Percentiles rank a stretch among this genome's conserved stretches.
phyloP scores from a whole-genome alignment of 768 basidiomycete species.

The Daedaleopsis nitida region DNA sequence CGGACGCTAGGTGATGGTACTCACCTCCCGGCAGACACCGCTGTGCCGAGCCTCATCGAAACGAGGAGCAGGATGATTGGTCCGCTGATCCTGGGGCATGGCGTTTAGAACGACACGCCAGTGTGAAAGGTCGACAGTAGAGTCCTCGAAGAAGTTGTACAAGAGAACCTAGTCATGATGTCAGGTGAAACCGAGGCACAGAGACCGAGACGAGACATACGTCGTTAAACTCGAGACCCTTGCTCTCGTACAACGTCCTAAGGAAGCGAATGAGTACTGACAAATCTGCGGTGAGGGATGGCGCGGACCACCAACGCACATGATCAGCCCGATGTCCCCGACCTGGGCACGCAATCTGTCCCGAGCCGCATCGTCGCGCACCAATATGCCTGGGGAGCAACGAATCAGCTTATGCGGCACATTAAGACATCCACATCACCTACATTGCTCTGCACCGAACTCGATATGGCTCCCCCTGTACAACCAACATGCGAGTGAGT shows the following conservation, averaged over 20 bases:
- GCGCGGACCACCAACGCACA: too few species aligned
- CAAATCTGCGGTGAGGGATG: too few species aligned
- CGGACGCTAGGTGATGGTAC: slow-evolving; percentile 28
- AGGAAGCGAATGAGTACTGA: too few species aligned
- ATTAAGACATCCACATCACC: too few species aligned
- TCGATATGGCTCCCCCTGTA: slow-evolving; percentile 52
- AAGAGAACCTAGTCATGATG: slow-evolving; percentile 55
- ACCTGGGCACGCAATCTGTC: slow-evolving; percentile 51
- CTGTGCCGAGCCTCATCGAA: slow-evolving; percentile 56
- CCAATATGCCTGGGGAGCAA: slow-evolving; percentile 58
- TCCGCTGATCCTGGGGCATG: slow-evolving; percentile 26
- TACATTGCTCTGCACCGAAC: slow-evolving; percentile 70
- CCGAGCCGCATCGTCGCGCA: slow-evolving; percentile 59
- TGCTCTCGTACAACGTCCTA: slow-evolving; percentile 63
- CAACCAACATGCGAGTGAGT: not conserved
- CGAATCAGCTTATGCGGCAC: too few species aligned
- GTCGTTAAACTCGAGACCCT: slow-evolving; percentile 69
- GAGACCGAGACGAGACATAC: too few species aligned
- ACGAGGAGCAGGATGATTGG: slow-evolving; percentile 42
- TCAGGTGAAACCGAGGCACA: too few species aligned
- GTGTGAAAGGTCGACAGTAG: slow-evolving; percentile 47
- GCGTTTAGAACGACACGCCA: slow-evolving; percentile 63
- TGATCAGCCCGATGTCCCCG: slow-evolving; percentile 56
- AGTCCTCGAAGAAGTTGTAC: slow-evolving; percentile 77
- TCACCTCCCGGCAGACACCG: slow-evolving; percentile 66